phyloP scores from a whole-genome alignment of 345 rosid species.

The Bruguiera parviflora region DNA sequence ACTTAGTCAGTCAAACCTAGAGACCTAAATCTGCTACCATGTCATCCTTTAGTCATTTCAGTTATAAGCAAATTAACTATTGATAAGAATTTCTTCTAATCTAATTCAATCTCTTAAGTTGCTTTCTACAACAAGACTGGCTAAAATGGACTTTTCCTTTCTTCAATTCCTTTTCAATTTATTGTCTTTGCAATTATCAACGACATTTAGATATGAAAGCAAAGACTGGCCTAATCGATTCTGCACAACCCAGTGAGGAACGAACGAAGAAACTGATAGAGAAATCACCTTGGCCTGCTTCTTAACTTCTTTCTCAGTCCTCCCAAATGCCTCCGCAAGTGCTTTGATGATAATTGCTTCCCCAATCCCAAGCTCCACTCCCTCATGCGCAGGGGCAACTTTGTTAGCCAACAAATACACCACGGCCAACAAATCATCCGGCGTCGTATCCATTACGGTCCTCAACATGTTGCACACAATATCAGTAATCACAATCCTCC shows the following conservation, averaged over 20 bases:
- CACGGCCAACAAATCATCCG: constrained; percentile 65
- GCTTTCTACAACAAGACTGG: no score
- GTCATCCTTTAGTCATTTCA: no score
- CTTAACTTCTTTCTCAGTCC: constrained; percentile 68
- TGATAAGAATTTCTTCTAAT: no score
- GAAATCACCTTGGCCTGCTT: constrained; percentile 55
- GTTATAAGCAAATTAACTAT: no score
- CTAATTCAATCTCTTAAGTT: no score
- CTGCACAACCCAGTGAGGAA: not conserved
- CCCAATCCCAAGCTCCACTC: constrained; percentile 88
- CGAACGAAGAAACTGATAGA: not conserved
- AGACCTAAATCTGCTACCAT: no score
- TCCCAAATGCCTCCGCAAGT: constrained; percentile 80
- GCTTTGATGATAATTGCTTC: constrained; percentile 77
- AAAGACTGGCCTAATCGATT: no score
- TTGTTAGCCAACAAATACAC: constrained; percentile 73
- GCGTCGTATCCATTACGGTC: constrained; percentile 71
- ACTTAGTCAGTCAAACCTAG: no score
- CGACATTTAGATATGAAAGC: no score
- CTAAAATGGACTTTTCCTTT: no score
- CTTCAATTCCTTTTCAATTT: no score
- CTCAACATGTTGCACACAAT: constrained; percentile 79
- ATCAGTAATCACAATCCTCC: constrained; percentile 83
- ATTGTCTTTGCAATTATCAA: no score
- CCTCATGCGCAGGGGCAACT: constrained; percentile 89